These are phyloP conservation scores for Botrytis byssoidea DNA, from an alignment of 2,329 filamentous ascomycete genomes.

Conservation along the genomic window DNA sequence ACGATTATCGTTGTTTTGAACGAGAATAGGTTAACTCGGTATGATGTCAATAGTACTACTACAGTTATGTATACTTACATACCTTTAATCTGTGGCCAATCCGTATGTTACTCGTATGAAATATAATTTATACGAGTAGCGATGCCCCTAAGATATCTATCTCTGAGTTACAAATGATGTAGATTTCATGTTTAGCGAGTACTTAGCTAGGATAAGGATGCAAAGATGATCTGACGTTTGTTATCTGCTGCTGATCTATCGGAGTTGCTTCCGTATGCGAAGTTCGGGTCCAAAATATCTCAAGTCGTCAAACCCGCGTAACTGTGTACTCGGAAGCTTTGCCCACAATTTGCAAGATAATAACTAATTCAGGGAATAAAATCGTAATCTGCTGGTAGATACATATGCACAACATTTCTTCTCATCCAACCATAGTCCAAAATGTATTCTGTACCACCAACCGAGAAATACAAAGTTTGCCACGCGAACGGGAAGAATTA, in stretches of 20 bases:
- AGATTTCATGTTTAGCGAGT: no score
- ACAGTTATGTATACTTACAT: neutral
- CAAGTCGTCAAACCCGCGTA: neutral
- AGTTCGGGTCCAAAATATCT: neutral
- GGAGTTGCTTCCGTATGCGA: neutral
- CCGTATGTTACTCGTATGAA: neutral
- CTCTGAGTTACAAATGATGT: neutral
- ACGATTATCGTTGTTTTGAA: neutral
- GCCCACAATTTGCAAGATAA: neutral
- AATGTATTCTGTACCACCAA: neutral
- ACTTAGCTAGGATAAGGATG: neutral
- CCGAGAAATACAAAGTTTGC: neutral
- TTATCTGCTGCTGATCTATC: neutral
- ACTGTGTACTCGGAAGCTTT: neutral
- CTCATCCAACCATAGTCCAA: neutral
- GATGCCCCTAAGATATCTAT: neutral
- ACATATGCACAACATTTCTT: neutral
- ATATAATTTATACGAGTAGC: neutral
- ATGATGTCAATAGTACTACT: neutral
- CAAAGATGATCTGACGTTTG: neutral
- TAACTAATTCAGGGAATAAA: rapidly evolving
- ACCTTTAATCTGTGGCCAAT: neutral
- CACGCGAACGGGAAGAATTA: neutral
- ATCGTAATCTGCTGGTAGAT: neutral
- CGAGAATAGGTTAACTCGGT: neutral